Conservation (phyloP, 108 stramenopile species). For the Cyclotella kingstonii region DNA sequence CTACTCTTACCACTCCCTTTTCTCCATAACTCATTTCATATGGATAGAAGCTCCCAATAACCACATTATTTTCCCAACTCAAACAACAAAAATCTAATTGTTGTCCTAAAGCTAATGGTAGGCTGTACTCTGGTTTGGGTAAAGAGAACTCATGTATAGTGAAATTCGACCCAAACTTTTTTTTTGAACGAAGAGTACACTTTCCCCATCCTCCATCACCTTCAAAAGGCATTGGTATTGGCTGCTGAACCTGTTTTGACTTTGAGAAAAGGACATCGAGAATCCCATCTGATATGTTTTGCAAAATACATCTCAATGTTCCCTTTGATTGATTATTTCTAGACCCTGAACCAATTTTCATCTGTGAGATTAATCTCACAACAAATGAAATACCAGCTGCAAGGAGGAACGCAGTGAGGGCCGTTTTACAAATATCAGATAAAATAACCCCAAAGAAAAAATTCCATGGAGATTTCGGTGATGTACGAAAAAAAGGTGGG, state of each 20-base stretch:
- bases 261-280: background rate
- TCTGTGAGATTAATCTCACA: conserved; percentile 13
- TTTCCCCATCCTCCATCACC: conserved; percentile 62
- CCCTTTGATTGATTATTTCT: background rate
- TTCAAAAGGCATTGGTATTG: conserved; percentile 60
- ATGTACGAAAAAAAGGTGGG: background rate
- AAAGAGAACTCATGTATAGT: conserved; percentile 58
- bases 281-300: background rate
- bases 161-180: conserved; percentile 47
- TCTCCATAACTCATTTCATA: conserved; percentile 28
- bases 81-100: conserved; percentile 64
- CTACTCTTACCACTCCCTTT: conserved; percentile 15
- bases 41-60: conserved; percentile 56
- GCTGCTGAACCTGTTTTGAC: conserved; percentile 2
- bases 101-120: conserved; percentile 61
- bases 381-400: conserved; percentile 33
- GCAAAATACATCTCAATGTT: conserved; percentile 1
- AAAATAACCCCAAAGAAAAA: conserved; percentile 40
- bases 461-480: conserved; percentile 4
- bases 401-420: conserved; percentile 41
- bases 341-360: background rate
- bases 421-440: conserved; percentile 49
- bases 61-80: conserved; percentile 51
- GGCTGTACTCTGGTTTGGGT: conserved; percentile 46
- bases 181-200: conserved; percentile 49